phyloP scores from a whole-genome alignment of 2,329 filamentous ascomycete species.

The Sporothrix pallida region DNA sequence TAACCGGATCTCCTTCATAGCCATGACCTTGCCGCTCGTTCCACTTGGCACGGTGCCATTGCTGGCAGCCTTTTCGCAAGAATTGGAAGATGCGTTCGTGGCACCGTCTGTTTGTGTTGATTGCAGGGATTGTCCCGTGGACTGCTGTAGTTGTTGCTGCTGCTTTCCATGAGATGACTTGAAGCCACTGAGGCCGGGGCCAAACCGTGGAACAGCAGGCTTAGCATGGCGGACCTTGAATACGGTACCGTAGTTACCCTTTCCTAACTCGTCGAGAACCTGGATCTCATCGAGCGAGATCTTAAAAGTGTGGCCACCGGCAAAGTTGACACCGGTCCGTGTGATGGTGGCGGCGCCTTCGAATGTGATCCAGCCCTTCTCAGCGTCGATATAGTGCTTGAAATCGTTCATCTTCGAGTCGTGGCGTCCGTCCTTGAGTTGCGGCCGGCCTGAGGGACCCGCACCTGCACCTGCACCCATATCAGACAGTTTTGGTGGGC shows the following conservation, averaged over 20 bases:
- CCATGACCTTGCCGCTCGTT: slow-evolving; percentile 84
- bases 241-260: slow-evolving; percentile 97
- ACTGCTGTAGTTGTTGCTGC: slow-evolving; percentile 34
- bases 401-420: slow-evolving; percentile 64
- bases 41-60: slow-evolving; percentile 41
- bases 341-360: slow-evolving; percentile 91
- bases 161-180: slow-evolving; percentile 42
- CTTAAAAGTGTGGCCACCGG: slow-evolving; percentile 84
- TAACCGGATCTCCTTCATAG: slow-evolving; percentile 97
- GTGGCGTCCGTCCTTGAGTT: slow-evolving; percentile 47
- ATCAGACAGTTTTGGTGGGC: slow-evolving; percentile 54
- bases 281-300: slow-evolving; percentile 97
- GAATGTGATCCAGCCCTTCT: slow-evolving; percentile 90
- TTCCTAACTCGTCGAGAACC: slow-evolving; percentile 89
- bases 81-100: slow-evolving; percentile 38
- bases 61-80: neutral
- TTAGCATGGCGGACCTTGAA: slow-evolving; percentile 93
- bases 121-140: neutral
- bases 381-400: slow-evolving; percentile 84
- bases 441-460: slow-evolving; percentile 38
- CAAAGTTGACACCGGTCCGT: slow-evolving; percentile 88
- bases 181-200: slow-evolving; percentile 60
- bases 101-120: slow-evolving; percentile 29
- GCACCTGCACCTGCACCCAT: slow-evolving; percentile 42
- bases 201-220: slow-evolving; percentile 62